These are phyloP conservation scores for Starmera dryadoides DNA, from an alignment of 805 yeast species.

Conservation along the genomic window DNA sequence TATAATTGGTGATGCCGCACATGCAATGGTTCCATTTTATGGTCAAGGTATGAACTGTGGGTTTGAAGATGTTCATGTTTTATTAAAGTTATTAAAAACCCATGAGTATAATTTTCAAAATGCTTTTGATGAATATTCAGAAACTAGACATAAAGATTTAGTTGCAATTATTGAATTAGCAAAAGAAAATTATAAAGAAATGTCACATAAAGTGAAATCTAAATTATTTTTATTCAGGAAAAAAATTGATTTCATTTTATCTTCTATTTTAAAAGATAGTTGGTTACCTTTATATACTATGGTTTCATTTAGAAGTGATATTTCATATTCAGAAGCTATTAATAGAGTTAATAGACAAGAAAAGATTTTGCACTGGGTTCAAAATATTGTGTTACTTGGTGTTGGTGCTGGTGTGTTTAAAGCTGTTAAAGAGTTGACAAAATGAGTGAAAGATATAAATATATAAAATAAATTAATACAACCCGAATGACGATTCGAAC, in stretches of 20 bases:
- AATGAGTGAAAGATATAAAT: no score
- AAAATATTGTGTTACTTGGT: not conserved
- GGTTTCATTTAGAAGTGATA: constrained; percentile 85
- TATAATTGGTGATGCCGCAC: constrained; percentile 89
- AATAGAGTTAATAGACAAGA: constrained; percentile 47
- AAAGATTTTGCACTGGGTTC: constrained; percentile 28
- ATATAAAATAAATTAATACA: no score
- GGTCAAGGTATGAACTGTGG: constrained; percentile 98
- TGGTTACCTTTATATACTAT: constrained; percentile 90
- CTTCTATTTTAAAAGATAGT: constrained; percentile 45
- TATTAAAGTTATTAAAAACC: constrained; percentile 43
- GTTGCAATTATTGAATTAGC: constrained; percentile 75
- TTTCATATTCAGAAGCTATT: constrained; percentile 67
- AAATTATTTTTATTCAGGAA: constrained; percentile 56
- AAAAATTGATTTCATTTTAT: constrained; percentile 56
- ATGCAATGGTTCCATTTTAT: constrained; percentile 96
- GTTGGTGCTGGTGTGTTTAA: not conserved
- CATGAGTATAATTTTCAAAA: constrained; percentile 28
- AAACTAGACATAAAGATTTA: constrained; percentile 54
- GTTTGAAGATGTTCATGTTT: constrained; percentile 76
- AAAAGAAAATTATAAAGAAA: constrained; percentile 73
- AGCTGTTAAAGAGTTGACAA: no score
- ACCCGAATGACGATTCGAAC: no score
- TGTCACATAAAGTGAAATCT: constrained; percentile 75
- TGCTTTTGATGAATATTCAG: constrained; percentile 52